phyloP scores from a whole-genome alignment of 441 rosid genomes.

The Omphalea diandra region DNA sequence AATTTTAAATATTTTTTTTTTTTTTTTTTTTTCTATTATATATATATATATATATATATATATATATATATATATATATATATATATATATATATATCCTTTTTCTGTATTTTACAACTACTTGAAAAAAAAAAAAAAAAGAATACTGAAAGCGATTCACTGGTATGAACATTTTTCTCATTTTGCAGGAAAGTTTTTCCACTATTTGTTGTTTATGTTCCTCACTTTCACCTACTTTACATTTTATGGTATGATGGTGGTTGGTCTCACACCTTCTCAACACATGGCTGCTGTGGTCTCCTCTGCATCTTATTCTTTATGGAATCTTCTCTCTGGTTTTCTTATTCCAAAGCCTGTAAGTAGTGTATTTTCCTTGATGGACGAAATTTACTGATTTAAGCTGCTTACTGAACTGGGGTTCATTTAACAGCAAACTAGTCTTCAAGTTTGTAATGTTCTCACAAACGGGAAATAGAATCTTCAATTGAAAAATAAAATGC shows the following conservation, averaged over 20 bases:
- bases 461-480: neutral
- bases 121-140: too few relatives aligned
- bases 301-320: slow-evolving; percentile 89
- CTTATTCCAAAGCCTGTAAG: slow-evolving; percentile 84
- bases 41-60: too few relatives aligned
- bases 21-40: too few relatives aligned
- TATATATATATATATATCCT: too few relatives aligned
- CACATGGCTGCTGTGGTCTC: slow-evolving; percentile 84
- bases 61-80: too few relatives aligned
- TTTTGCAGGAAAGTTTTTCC: slow-evolving; percentile 67
- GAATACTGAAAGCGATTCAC: neutral
- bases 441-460: neutral
- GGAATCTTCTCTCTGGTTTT: slow-evolving; percentile 95
- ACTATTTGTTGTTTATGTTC: slow-evolving; percentile 79
- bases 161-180: neutral
- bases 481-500: neutral
- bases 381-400: neutral
- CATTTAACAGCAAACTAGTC: neutral
- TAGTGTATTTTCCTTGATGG: neutral
- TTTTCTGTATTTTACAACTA: too few relatives aligned
- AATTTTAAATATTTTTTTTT: too few relatives aligned
- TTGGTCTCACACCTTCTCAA: slow-evolving; percentile 81
- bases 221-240: slow-evolving; percentile 94
- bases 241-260: slow-evolving; percentile 93
- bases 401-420: neutral